Evolutionary conservation across 2,329 filamentous ascomycete species (phyloP).

Genomic region (Triangularia setosa): DNA sequence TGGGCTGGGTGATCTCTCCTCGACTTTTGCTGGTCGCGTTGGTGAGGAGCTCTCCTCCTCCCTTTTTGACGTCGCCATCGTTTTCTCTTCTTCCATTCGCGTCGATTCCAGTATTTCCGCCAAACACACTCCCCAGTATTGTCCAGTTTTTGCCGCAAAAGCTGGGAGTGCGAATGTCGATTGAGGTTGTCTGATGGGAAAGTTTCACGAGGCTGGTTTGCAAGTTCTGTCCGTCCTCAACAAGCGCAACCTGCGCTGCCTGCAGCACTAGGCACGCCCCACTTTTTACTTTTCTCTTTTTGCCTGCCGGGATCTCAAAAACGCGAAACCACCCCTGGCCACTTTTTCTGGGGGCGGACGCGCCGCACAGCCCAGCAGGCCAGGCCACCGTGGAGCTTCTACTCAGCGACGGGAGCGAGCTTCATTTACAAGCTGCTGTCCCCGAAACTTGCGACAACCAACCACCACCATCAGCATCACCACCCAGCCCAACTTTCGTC

Average conservation of each 20-base stretch:
- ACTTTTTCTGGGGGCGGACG: too few relatives aligned
- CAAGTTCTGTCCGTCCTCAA: background rate
- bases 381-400: background rate
- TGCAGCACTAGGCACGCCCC: slow-evolving; percentile 8
- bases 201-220: background rate
- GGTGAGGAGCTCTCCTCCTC: slow-evolving; percentile 16
- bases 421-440: background rate
- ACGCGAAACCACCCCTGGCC: slow-evolving; percentile 23
- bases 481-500: background rate
- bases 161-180: background rate
- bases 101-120: background rate
- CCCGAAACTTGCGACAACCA: slow-evolving; percentile 8
- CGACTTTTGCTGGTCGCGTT: slow-evolving; percentile 22
- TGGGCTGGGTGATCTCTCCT: slow-evolving; percentile 10
- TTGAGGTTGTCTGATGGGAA: background rate
- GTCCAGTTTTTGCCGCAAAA: background rate
- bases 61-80: slow-evolving; percentile 22
- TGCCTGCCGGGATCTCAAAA: slow-evolving; percentile 7
- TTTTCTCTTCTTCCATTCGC: background rate
- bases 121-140: background rate
- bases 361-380: background rate
- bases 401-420: slow-evolving; percentile 16
- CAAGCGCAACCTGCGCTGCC: background rate
- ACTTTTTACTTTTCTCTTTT: slow-evolving; percentile 14
- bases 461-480: background rate